Conservation (phyloP, 257 asterid genomes). For the Fraxinus cuspidata region DNA sequence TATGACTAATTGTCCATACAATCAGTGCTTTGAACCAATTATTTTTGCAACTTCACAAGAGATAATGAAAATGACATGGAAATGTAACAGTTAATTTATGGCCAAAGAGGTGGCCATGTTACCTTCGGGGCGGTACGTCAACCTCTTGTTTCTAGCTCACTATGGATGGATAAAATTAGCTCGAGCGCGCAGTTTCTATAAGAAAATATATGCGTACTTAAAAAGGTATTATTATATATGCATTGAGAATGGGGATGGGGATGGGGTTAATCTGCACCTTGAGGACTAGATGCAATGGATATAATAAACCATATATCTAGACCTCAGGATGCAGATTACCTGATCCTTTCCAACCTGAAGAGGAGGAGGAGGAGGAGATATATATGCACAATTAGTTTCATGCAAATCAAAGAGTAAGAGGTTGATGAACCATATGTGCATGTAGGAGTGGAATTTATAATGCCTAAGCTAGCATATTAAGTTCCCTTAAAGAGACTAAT, state of each 20-base stretch:
- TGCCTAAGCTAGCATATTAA: background rate
- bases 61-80: too few species aligned
- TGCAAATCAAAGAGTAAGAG: background rate
- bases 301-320: background rate
- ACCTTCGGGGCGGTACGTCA: background rate
- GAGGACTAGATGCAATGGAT: constrained; percentile 30
- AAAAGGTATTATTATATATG: background rate
- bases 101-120: background rate
- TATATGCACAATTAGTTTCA: too few species aligned
- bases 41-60: background rate
- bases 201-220: too few species aligned
- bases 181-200: background rate
- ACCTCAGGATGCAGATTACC: constrained; percentile 12
- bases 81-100: background rate
- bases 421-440: background rate
- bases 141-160: background rate
- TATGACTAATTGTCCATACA: too few species aligned
- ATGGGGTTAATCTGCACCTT: constrained; percentile 38
- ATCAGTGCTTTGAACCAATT: background rate
- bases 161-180: background rate
- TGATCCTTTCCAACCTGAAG: background rate
- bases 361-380: background rate
- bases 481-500: background rate
- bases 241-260: constrained; percentile 2
- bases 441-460: background rate